Evolutionary conservation across 2,329 filamentous ascomycete genomes (phyloP), one percentile per base, ranked within the genome.

Genomic region (Alternaria dauci): DNA sequence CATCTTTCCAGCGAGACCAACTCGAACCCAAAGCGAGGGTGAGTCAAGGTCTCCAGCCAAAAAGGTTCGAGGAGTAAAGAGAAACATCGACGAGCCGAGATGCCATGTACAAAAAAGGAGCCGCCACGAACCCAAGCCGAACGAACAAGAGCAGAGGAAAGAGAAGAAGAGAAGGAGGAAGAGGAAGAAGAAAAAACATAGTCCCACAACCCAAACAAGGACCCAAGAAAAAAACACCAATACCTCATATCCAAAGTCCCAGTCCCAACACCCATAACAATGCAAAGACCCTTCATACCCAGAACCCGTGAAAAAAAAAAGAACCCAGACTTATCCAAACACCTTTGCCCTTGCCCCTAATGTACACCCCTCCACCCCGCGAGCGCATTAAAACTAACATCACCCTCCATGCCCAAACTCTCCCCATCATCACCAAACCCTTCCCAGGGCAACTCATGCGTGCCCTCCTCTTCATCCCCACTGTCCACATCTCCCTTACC

Each of bases 381-480:
- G 42, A 69, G 30, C 11, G 63, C 59, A 25, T 52, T 50, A 26
- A 58, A 69, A 44, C 61, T 67, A 14, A 47, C 57, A 50, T 65
- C 59, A 0, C 63, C 68, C 23, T 65, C 68, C 23, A 61, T 52
- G 8, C 55, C 54, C 1, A 39, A 2, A 20, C 36, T 20, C 36
- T 62, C 63, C 12, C 76, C 76, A 28, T 16, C 8, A 18, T 42
- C 39, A 8, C 74, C 76, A 50, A 79, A 78, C 0, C 78, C 78
- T 38, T 79, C 76, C 77, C 77, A 80, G 0, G 78, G 78, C 62
- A 79, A 64, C 53, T 78, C 76, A 14, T 78, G 75, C 23, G 74
- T 77, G 11, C 32, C 32, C 14, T 34, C 32, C 32, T 34, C 32
- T 28, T 73, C 70, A 5, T 65, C 71, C 23, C 68, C 63, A 54